These are phyloP conservation scores for Calocybe cyanea DNA, from an alignment of 768 basidiomycete species.

Conservation along the genomic window DNA sequence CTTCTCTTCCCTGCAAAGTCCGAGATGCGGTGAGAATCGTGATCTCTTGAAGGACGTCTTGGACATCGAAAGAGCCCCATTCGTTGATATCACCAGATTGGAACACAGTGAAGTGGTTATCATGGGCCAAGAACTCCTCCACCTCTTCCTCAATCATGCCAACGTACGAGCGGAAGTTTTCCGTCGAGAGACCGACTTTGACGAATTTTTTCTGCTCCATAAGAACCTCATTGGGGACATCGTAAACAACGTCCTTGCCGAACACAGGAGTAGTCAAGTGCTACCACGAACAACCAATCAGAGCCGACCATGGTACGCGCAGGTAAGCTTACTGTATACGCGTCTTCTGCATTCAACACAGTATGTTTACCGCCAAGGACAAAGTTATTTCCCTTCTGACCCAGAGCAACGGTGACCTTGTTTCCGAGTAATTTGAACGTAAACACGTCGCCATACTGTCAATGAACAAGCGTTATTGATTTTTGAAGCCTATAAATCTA, in stretches of 20 bases:
- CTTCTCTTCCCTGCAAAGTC: constrained; percentile 91
- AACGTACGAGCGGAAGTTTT: constrained; percentile 84
- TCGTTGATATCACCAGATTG: constrained; percentile 66
- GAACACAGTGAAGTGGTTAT: constrained; percentile 57
- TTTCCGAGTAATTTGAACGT: constrained; percentile 91
- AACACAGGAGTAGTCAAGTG: constrained; percentile 93
- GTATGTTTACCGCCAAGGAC: constrained; percentile 91
- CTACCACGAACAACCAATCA: constrained; percentile 33
- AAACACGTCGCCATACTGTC: constrained; percentile 94
- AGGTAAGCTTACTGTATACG: constrained; percentile 70
- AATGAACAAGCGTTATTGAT: background rate
- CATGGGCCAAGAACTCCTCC: constrained; percentile 63
- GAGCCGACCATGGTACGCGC: background rate
- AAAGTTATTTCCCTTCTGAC: constrained; percentile 91
- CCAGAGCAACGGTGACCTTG: constrained; percentile 85
- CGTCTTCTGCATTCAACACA: constrained; percentile 92
- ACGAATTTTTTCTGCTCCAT: constrained; percentile 99
- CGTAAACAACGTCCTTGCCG: constrained; percentile 96
- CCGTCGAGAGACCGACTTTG: constrained; percentile 90
- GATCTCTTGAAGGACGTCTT: constrained; percentile 76
- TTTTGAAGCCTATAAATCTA: background rate
- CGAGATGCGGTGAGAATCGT: constrained; percentile 93
- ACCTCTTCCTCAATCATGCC: constrained; percentile 79
- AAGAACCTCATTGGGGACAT: constrained; percentile 91
- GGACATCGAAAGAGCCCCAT: constrained; percentile 76